These are phyloP conservation scores for Aaosphaeria pasadenensis DNA, from an alignment of 2,329 filamentous ascomycete species.

Conservation along the genomic window DNA sequence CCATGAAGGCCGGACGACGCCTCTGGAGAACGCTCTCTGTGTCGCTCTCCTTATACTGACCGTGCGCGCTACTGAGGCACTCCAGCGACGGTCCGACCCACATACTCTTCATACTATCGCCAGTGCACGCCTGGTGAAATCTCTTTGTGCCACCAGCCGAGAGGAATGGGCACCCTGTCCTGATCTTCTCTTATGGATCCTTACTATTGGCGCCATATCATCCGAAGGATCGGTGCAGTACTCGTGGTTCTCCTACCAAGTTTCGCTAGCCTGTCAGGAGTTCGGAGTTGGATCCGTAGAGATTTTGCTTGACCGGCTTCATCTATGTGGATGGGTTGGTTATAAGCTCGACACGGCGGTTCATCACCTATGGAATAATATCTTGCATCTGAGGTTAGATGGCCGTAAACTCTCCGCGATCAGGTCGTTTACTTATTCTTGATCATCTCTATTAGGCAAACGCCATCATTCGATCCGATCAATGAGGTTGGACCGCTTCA, in stretches of 20 bases:
- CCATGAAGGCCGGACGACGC: conserved; percentile 18
- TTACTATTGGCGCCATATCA: conserved; percentile 34
- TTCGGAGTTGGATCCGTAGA: conserved; percentile 26
- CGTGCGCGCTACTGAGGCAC: conserved; percentile 31
- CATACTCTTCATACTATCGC: conserved; percentile 30
- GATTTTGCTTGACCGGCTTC: conserved; percentile 25
- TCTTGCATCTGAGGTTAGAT: conserved; percentile 35
- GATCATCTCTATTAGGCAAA: conserved; percentile 22
- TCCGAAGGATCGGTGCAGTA: conserved; percentile 28
- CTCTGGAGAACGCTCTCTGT: conserved; percentile 35
- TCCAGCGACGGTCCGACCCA: conserved; percentile 19
- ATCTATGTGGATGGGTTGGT: conserved; percentile 35
- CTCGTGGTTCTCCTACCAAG: conserved; percentile 32
- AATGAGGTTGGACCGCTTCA: conserved; percentile 28
- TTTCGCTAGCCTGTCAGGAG: conserved; percentile 28
- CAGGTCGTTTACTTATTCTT: conserved; percentile 31
- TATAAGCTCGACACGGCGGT: conserved; percentile 35
- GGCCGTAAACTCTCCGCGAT: conserved; percentile 22
- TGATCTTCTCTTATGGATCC: conserved; percentile 36
- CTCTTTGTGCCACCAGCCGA: conserved; percentile 30
- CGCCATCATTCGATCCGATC: conserved; percentile 19
- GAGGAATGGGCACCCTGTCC: conserved; percentile 29
- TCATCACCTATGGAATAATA: conserved; percentile 25
- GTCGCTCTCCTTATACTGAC: conserved; percentile 36
- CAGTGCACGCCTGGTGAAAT: conserved; percentile 31